These are phyloP conservation scores for Colletotrichum lindemuthianum DNA, from an alignment of 2,329 filamentous ascomycete species.

Conservation along the genomic window DNA sequence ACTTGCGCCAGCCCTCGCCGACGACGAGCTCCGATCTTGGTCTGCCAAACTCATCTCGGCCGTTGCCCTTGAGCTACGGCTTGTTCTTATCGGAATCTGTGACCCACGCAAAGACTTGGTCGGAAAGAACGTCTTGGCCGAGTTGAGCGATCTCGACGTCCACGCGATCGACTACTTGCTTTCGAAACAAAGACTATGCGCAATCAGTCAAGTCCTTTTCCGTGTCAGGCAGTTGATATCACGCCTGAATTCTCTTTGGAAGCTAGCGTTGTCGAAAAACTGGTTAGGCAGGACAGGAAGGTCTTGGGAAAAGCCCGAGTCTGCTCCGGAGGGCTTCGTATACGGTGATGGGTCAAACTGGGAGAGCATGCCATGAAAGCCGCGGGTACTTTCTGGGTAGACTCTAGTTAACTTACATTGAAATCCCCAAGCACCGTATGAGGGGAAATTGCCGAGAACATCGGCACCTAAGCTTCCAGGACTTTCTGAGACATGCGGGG, in stretches of 20 bases:
- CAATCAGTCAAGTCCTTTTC: not conserved
- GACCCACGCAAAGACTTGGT: conserved; percentile 64
- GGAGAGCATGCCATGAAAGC: no score
- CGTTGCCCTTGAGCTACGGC: conserved; percentile 66
- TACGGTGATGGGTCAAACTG: not conserved
- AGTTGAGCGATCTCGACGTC: conserved; percentile 57
- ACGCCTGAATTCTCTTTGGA: conserved; percentile 64
- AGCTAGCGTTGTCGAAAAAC: conserved; percentile 63
- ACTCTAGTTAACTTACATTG: no score
- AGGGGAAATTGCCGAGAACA: no score
- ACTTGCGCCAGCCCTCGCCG: conserved; percentile 71
- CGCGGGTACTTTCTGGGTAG: no score
- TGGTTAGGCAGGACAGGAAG: conserved; percentile 64
- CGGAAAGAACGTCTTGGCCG: conserved; percentile 63
- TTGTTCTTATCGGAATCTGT: conserved; percentile 73
- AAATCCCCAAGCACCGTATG: no score
- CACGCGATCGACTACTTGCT: conserved; percentile 49
- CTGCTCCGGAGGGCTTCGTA: conserved; percentile 57
- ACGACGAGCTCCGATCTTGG: conserved; percentile 69
- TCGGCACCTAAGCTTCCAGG: not conserved
- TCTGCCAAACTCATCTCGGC: conserved; percentile 70
- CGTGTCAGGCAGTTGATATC: conserved; percentile 20
- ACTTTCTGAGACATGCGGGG: conserved; percentile 11
- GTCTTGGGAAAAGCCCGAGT: conserved; percentile 66
- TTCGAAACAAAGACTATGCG: conserved; percentile 59